Conservation (phyloP, 495 filamentous ascomycete genomes). For the Aspergillus kassunensis region DNA sequence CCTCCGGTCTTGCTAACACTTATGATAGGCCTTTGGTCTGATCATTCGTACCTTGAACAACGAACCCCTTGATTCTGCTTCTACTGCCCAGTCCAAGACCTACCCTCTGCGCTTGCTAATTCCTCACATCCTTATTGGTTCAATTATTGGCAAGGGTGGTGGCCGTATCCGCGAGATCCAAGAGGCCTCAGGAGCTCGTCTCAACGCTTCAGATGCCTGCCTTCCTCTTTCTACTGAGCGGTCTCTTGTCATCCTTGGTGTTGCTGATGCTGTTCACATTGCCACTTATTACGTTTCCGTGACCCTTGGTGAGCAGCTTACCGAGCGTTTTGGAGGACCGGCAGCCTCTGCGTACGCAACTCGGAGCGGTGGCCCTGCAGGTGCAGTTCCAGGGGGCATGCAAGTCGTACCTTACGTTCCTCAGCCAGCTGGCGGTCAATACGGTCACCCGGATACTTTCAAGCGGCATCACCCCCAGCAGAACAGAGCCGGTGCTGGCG, state of each 20-base stretch:
- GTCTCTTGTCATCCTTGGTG: constrained; percentile 89
- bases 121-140: constrained; percentile 94
- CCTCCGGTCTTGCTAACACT: background rate
- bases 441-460: constrained; percentile 85
- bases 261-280: constrained; percentile 94
- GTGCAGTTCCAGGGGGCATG: constrained; percentile 93
- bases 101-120: constrained; percentile 94
- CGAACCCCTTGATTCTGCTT: constrained; percentile 80
- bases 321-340: constrained; percentile 90
- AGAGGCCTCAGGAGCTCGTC: constrained; percentile 90
- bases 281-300: constrained; percentile 97
- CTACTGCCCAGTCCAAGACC: constrained; percentile 89
- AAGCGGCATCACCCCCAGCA: constrained; percentile 63
- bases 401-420: constrained; percentile 95
- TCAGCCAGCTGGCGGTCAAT: constrained; percentile 86
- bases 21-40: constrained; percentile 80
- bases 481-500: constrained; percentile 59
- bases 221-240: constrained; percentile 92
- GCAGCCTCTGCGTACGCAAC: constrained; percentile 96
- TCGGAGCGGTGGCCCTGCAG: constrained; percentile 86
- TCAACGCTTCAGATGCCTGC: constrained; percentile 94
- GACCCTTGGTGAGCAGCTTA: constrained; percentile 92
- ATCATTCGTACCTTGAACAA: constrained; percentile 98
- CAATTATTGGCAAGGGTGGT: constrained; percentile 96
- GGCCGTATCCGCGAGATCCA: constrained; percentile 97